A percentile compares a stretch with the other conserved stretches of the same genome.
These are phyloP conservation scores for Blumeriella jaapii DNA, from an alignment of 2,329 filamentous ascomycete genomes.

Conservation along the genomic window DNA sequence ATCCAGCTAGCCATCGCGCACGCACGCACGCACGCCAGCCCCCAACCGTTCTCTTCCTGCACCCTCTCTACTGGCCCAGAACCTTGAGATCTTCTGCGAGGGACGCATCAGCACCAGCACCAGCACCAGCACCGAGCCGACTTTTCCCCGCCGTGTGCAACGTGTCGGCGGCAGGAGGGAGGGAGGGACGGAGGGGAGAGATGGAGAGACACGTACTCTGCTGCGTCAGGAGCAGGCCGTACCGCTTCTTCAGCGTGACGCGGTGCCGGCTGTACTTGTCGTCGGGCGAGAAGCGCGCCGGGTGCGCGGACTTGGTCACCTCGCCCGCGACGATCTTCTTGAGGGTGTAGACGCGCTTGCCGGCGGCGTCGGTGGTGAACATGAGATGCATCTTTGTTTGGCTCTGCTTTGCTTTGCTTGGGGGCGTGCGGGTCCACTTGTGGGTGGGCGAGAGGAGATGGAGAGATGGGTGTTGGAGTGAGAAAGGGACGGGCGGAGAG, in stretches of 20 bases:
- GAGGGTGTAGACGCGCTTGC: conserved; percentile 89
- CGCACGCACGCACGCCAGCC: no score
- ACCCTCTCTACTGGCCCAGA: conserved; percentile 34
- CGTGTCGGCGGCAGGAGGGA: neutral
- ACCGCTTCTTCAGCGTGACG: conserved; percentile 89
- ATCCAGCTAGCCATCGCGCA: no score
- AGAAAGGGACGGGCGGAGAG: no score
- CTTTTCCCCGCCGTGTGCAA: no score
- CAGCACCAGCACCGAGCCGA: no score
- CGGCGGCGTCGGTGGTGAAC: conserved; percentile 75
- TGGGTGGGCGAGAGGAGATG: no score
- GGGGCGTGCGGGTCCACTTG: no score
- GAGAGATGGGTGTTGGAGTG: no score
- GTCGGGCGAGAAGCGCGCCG: conserved; percentile 92
- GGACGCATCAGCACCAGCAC: no score
- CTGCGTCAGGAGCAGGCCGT: conserved; percentile 78
- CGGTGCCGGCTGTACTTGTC: conserved; percentile 98
- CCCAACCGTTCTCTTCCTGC: no score
- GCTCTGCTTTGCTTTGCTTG: no score
- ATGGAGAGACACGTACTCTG: conserved; percentile 39
- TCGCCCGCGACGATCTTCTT: conserved; percentile 78
- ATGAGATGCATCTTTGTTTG: conserved; percentile 57
- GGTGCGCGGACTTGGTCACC: conserved; percentile 92
- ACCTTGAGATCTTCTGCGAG: conserved; percentile 34
- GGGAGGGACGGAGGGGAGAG: no score